Evolutionary conservation across 208 protist species (phyloP).

Genomic region (Trypanosoma cruzi): DNA sequence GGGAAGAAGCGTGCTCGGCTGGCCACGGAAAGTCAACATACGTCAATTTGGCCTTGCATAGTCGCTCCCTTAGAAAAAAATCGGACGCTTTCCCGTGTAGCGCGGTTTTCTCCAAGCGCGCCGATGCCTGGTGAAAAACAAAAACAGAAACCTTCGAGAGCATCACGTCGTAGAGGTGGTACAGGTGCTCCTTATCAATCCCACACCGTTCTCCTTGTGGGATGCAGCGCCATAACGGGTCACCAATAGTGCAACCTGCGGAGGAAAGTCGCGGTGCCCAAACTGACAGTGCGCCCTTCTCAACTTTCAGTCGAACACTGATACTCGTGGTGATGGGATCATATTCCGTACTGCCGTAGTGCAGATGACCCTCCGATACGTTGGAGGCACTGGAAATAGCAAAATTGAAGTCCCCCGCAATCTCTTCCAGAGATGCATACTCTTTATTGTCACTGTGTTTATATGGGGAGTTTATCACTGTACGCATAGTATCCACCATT

Average conservation of each 20-base stretch:
- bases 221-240: slow-evolving; percentile 60
- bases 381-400: not conserved
- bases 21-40: slow-evolving; percentile 31
- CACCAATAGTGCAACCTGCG: slow-evolving; percentile 46
- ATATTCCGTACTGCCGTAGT: not conserved
- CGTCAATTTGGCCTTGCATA: slow-evolving; percentile 14
- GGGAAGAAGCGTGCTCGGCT: slow-evolving; percentile 23
- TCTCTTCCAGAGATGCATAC: not conserved
- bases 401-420: slow-evolving; percentile 5
- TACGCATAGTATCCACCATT: slow-evolving; percentile 12
- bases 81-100: slow-evolving; percentile 8
- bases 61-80: slow-evolving; percentile 23
- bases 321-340: slow-evolving; percentile 13
- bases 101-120: slow-evolving; percentile 4
- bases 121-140: slow-evolving; percentile 18
- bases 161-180: slow-evolving; percentile 28
- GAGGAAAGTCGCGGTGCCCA: slow-evolving; percentile 66
- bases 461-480: not conserved
- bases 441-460: not conserved
- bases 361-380: not conserved
- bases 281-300: slow-evolving; percentile 28
- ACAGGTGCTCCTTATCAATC: slow-evolving; percentile 20
- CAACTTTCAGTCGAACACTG: slow-evolving; percentile 19
- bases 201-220: slow-evolving; percentile 17
- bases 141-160: slow-evolving; percentile 28